Evolutionary conservation across 2,329 filamentous ascomycete genomes (phyloP).

Genomic region (Madurella mycetomatis): DNA sequence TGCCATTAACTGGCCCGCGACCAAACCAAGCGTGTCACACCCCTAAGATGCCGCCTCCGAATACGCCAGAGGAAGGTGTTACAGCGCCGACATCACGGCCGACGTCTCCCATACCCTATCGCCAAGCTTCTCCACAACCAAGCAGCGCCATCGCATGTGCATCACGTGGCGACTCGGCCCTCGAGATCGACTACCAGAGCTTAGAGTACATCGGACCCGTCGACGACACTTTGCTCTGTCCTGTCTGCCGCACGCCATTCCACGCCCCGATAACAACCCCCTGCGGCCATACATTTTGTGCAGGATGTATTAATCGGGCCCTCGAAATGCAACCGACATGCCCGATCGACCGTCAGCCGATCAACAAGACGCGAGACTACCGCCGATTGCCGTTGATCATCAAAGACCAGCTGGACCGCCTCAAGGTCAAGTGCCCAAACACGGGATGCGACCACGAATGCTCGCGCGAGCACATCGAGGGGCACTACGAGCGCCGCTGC

Average conservation of each 20-base stretch:
- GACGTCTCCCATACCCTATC: neutral
- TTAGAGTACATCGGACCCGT: conserved; percentile 32
- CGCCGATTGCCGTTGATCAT: conserved; percentile 41
- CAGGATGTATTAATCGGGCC: conserved; percentile 48
- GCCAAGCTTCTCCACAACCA: neutral
- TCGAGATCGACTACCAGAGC: conserved; percentile 30
- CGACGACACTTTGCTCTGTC: conserved; percentile 35
- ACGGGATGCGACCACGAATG: conserved; percentile 49
- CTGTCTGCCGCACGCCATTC: conserved; percentile 55
- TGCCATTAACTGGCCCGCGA: too few relatives aligned
- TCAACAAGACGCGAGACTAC: conserved; percentile 32
- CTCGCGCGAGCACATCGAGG: conserved; percentile 50
- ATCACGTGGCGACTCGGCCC: conserved; percentile 7
- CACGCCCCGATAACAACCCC: conserved; percentile 56
- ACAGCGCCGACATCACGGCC: neutral
- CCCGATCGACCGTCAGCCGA: conserved; percentile 53
- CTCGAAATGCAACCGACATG: conserved; percentile 44
- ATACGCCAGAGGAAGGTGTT: conserved; percentile 18
- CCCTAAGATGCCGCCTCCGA: conserved; percentile 19
- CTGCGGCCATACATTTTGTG: conserved; percentile 64
- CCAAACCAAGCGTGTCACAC: neutral
- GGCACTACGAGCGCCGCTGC: conserved; percentile 55
- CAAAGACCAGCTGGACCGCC: conserved; percentile 54
- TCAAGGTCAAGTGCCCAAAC: conserved; percentile 57
- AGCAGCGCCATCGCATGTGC: conserved; percentile 3